These are phyloP conservation scores for Cladosporium phlei DNA, from an alignment of 2,329 filamentous ascomycete species.

Conservation along the genomic window DNA sequence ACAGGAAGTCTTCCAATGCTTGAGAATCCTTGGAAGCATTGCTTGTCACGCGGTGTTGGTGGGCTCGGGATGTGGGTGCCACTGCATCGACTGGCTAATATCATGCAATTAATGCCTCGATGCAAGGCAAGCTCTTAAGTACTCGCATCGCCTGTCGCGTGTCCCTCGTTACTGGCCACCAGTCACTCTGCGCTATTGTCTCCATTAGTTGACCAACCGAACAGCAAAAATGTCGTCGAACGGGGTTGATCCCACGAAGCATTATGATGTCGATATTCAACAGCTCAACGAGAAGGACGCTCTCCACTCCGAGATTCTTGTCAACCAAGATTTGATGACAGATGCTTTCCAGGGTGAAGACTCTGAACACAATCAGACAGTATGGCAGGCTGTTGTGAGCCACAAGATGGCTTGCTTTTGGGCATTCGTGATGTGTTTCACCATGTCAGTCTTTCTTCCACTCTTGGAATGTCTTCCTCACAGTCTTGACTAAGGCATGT, in stretches of 20 bases:
- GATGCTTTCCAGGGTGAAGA: slow-evolving; percentile 54
- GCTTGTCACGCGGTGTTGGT: background rate
- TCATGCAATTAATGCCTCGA: background rate
- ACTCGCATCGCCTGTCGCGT: background rate
- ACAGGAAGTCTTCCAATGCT: background rate
- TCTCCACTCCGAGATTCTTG: slow-evolving; percentile 34
- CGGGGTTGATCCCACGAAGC: slow-evolving; percentile 10
- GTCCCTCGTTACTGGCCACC: background rate
- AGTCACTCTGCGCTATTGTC: background rate
- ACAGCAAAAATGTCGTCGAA: slow-evolving; percentile 8
- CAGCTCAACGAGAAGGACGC: slow-evolving; percentile 42
- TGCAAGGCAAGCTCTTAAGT: slow-evolving; percentile 6
- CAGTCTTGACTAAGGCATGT: slow-evolving; percentile 9
- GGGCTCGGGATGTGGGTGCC: slow-evolving; percentile 1
- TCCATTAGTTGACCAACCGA: background rate
- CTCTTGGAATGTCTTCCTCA: slow-evolving; percentile 14
- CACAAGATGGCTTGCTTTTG: slow-evolving; percentile 48
- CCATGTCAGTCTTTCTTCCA: slow-evolving; percentile 42
- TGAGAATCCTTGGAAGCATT: background rate
- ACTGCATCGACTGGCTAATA: background rate
- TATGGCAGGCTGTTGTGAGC: slow-evolving; percentile 42
- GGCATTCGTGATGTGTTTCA: slow-evolving; percentile 47
- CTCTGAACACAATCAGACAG: slow-evolving; percentile 43
- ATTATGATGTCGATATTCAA: slow-evolving; percentile 34
- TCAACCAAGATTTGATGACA: slow-evolving; percentile 36